phyloP scores from a whole-genome alignment of 352 stramenopile species.

The Phytopythium aichiense region DNA sequence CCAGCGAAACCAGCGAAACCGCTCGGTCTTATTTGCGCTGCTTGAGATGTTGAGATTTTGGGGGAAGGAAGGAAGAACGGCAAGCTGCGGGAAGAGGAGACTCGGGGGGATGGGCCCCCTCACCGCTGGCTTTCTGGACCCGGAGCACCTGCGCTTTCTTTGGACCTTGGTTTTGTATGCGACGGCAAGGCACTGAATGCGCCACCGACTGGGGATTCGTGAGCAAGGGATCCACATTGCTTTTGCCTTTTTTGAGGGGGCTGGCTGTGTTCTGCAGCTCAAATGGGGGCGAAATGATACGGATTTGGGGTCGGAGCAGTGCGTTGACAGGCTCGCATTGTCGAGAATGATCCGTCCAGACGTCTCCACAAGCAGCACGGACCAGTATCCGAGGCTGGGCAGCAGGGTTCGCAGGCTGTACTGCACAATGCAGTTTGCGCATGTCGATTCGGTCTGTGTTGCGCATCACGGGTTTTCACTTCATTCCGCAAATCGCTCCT shows the following conservation, averaged over 20 bases:
- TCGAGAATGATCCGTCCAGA: not conserved
- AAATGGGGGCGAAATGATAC: conserved; percentile 1
- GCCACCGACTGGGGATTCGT: not conserved
- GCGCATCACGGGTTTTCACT: no score
- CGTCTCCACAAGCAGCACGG: not conserved
- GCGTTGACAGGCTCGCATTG: not conserved
- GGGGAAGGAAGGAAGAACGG: not conserved
- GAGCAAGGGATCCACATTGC: not conserved
- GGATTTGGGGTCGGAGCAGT: not conserved
- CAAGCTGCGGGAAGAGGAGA: not conserved
- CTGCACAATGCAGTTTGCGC: no score
- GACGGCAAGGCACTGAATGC: not conserved
- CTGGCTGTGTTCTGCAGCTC: no score
- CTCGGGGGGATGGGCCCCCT: not conserved
- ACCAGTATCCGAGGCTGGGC: no score
- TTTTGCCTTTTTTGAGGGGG: not conserved
- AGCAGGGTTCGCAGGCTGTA: no score
- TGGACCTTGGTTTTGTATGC: not conserved
- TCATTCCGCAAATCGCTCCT: no score
- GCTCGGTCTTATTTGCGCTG: not conserved
- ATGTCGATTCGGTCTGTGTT: no score
- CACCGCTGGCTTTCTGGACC: not conserved
- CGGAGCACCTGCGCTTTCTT: not conserved
- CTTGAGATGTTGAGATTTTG: not conserved
- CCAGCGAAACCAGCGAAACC: not conserved